Base-by-base conservation (phyloP, 192 early-diverging fungal species). In the Phycomyces nitens region DNA sequence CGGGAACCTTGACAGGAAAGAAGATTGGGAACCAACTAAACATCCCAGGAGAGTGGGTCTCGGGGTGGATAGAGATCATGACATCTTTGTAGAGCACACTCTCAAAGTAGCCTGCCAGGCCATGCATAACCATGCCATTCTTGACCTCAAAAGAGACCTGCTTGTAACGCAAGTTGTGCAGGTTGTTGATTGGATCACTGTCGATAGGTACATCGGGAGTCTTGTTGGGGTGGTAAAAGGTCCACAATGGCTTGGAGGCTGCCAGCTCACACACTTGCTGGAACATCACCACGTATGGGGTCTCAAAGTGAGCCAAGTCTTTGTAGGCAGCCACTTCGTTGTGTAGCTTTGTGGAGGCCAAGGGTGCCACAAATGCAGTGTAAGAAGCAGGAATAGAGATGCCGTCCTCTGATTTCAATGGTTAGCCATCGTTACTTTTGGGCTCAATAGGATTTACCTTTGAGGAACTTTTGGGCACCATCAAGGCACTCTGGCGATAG, bases 1-100 rank as follows among this genome's bases (percentile, higher is more conserved):
- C 59, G 5, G 97, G 96, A 1, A 69, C 80, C 81, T 84, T 68
- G 53, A 85, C 51, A 3, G 97, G 97, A 69, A 99, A 98, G 70
- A 85, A 98, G 58, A 99, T 94, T 0, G 97, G 96, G 73, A 99
- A 99, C 97, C 97, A 99, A 66, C 90, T 92, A 65, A 94, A 91
- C 97, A 99, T 99, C 1, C 83, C 93, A 15, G 86, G 81, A 0
- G 95, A 92, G 63, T 98, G 96, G 7, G 91, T 90, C 5, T 57
- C 64, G 2, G 97, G 97, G 49, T 86, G 80, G 61, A 94, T 99
- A 52, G 80, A 83, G 20, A 86, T 70, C 62, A 82, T 79, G 0
- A 97, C 85, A 59, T 93, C 80, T 50, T 88, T 88, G 75, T 97
- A 97, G 27, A 99, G 80, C 34, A 88, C 83, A 1, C 91, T 82